Evolutionary conservation across 495 filamentous ascomycete genomes (phyloP).

Genomic region (Hypoxylon intermedium): DNA sequence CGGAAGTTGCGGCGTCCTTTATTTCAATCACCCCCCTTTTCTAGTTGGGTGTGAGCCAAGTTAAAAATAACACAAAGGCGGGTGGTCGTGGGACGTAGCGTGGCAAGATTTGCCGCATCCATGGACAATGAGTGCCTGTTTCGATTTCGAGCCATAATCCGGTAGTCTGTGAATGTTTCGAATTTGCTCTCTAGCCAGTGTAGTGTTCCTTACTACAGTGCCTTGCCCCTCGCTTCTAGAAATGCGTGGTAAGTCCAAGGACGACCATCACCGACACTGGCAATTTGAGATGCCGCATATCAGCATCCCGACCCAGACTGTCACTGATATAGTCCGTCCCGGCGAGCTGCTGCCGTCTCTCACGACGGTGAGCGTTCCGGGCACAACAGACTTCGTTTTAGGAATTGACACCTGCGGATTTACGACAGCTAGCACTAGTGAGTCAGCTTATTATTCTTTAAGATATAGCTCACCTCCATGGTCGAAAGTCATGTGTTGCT

Average conservation of each 20-base stretch:
- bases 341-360: constrained; percentile 17
- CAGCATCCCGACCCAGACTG: constrained; percentile 26
- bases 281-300: constrained; percentile 34
- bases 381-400: constrained; percentile 26
- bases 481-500: background rate
- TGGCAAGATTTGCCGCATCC: constrained; percentile 16
- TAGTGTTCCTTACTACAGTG: background rate
- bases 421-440: constrained; percentile 28
- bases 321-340: constrained; percentile 2
- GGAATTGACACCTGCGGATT: constrained; percentile 41
- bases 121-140: constrained; percentile 33
- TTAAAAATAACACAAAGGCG: constrained; percentile 28
- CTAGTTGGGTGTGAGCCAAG: background rate
- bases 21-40: constrained; percentile 22
- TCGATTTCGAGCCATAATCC: constrained; percentile 5
- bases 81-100: background rate
- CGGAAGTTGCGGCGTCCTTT: constrained; percentile 13
- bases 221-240: constrained; percentile 7
- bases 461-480: background rate
- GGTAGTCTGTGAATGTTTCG: background rate
- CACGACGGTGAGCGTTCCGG: constrained; percentile 11
- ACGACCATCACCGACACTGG: constrained; percentile 13
- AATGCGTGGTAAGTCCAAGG: constrained; percentile 32
- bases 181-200: background rate
- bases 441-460: constrained; percentile 14